Base-by-base conservation (phyloP, 2,329 filamentous ascomycete genomes). In the Neopestalotiopsis clavispora region DNA sequence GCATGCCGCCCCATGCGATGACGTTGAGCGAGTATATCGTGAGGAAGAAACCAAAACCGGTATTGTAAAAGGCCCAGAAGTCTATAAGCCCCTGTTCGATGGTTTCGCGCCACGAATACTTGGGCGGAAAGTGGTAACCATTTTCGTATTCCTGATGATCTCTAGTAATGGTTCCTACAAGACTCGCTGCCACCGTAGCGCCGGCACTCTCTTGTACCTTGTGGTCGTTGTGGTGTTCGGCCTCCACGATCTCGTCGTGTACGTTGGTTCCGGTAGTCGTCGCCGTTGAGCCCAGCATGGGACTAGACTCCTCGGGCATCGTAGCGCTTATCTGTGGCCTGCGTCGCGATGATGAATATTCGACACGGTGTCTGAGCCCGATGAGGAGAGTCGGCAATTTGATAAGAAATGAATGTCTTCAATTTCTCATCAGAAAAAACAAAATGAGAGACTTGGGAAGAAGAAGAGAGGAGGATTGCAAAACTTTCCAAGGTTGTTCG, bases 1-100 rank as follows among this genome's bases (percentile, higher is more conserved):
- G 85, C 94, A 97, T 97, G 69, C 92, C 94, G 65, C 94, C 94
- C 94, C 94, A 97, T 0, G 92, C 94, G 10, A 97, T 89, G 23
- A 97, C 87, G 72, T 95, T 95, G 68, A 96, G 86, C 13, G 91
- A 90, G 79, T 97, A 97, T 5, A 97, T 78, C 2, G 90, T 92
- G 56, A 95, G 88, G 67, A 93, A 82, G 77, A 96, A 94, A 2
- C 94, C 94, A 67, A 92, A 80, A 0, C 92, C 92, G 0, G 93
- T 97, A 49, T 87, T 82, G 74, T 92, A 88, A 82, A 94, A 97
- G 66, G 88, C 86, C 89, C 89, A 91, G 76, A 92, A 93, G 0
- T 88, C 86, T 34, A 85, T 82, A 13, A 90, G 75, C 1, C 86
- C 88, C 66, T 90, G 88, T 23, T 79, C 81, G 1, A 88, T 87